phyloP scores from a whole-genome alignment of 768 basidiomycete species.

The Leccinellum albellum region DNA sequence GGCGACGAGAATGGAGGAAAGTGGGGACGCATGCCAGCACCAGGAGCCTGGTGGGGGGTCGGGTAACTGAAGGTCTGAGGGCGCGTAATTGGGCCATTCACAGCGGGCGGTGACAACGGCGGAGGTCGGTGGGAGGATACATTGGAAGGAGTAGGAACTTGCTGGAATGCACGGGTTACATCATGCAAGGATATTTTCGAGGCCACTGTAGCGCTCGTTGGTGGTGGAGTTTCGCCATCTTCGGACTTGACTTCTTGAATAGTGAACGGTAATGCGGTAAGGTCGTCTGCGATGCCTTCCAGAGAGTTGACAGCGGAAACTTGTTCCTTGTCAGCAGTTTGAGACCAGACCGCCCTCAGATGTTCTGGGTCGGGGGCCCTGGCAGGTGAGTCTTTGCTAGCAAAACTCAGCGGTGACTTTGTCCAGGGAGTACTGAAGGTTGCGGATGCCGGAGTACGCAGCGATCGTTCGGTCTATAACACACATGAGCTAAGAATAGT shows the following conservation, averaged over 20 bases:
- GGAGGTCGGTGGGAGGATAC: constrained; percentile 43
- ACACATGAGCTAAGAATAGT: constrained; percentile 10
- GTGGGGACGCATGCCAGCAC: constrained; percentile 47
- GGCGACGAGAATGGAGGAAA: constrained; percentile 64
- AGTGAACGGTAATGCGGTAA: constrained; percentile 74
- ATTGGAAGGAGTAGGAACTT: constrained; percentile 64
- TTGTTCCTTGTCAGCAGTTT: constrained; percentile 67
- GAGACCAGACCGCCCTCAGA: constrained; percentile 81
- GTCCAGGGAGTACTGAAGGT: constrained; percentile 47
- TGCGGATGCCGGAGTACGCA: constrained; percentile 43
- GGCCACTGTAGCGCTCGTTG: constrained; percentile 49
- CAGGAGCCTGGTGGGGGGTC: constrained; percentile 42
- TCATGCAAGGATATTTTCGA: constrained; percentile 79
- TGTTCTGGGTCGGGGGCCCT: constrained; percentile 79
- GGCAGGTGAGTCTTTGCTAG: constrained; percentile 64
- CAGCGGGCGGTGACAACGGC: constrained; percentile 49
- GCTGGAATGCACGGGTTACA: constrained; percentile 83
- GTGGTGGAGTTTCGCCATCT: constrained; percentile 77
- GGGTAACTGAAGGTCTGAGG: constrained; percentile 30
- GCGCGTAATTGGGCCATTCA: constrained; percentile 30
- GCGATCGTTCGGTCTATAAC: constrained; percentile 40
- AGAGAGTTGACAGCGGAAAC: constrained; percentile 72
- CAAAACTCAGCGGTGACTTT: constrained; percentile 46
- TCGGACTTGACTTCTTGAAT: constrained; percentile 85
- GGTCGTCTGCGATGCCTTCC: constrained; percentile 79